Evolutionary conservation across 257 asterid genomes (phyloP).

Genomic region (Fraxinus cuspidata): DNA sequence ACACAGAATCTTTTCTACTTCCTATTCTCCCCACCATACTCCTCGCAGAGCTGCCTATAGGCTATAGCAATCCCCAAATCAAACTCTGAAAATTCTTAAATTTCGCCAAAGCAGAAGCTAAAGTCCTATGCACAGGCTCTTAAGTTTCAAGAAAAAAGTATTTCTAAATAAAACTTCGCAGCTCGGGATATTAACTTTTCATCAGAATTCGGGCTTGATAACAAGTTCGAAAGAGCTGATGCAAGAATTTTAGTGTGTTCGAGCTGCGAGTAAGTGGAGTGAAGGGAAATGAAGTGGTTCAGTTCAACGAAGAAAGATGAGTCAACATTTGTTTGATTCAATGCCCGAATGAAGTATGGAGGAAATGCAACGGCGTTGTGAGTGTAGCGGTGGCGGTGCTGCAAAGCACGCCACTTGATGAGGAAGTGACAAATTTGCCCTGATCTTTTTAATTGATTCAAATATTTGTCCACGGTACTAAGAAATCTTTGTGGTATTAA

Average conservation of each 20-base stretch:
- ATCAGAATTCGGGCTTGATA: constrained; percentile 47
- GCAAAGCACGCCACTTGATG: constrained; percentile 97
- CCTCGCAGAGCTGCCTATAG: constrained; percentile 64
- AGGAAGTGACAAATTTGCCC: no score
- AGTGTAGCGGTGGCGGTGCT: constrained; percentile 93
- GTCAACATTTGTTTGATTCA: constrained; percentile 52
- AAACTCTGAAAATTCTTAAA: constrained; percentile 48
- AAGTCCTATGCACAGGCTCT: constrained; percentile 72
- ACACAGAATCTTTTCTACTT: constrained; percentile 75
- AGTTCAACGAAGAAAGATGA: constrained; percentile 53
- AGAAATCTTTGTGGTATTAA: no score
- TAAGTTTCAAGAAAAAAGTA: constrained; percentile 81
- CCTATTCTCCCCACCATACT: constrained; percentile 55
- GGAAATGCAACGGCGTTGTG: constrained; percentile 76
- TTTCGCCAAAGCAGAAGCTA: constrained; percentile 70
- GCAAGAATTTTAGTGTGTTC: constrained; percentile 70
- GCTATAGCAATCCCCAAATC: constrained; percentile 56
- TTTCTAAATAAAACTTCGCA: constrained; percentile 61
- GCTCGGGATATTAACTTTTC: constrained; percentile 44
- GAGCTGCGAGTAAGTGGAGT: constrained; percentile 83
- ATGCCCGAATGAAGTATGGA: constrained; percentile 55
- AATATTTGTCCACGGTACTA: no score
- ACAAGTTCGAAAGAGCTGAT: constrained; percentile 53
- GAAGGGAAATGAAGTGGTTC: constrained; percentile 60
- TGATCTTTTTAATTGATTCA: no score